Conservation (phyloP, 306 rosid species). For the Cyclanthera cordifolia region DNA sequence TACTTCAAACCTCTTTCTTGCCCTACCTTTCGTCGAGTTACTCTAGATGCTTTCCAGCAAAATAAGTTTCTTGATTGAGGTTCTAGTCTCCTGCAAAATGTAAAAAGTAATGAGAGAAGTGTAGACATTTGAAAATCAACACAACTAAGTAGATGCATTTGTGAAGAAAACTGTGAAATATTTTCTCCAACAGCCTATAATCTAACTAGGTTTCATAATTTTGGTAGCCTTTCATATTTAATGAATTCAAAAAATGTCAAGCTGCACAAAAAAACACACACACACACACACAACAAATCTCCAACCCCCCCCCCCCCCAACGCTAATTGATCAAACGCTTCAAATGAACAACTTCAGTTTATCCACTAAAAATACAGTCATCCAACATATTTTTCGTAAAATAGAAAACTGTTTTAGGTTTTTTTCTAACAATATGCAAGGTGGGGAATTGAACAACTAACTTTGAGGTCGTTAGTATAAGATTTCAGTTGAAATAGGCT, state of each 20-base stretch:
- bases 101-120: not conserved
- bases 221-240: too few species aligned
- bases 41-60: constrained; percentile 85
- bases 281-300: too few species aligned
- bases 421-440: too few species aligned
- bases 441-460: too few species aligned
- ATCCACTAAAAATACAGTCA: not conserved
- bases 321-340: too few species aligned
- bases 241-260: not conserved
- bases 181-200: not conserved
- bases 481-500: too few species aligned
- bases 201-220: too few species aligned
- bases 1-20: not conserved
- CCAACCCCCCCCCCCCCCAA: too few species aligned
- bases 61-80: constrained; percentile 84
- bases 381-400: not conserved
- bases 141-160: constrained; percentile 4
- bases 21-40: constrained; percentile 68
- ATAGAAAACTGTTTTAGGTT: constrained; percentile 1
- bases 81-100: constrained; percentile 65
- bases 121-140: not conserved
- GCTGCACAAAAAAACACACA: not conserved
- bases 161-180: not conserved
- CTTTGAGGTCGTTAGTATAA: too few species aligned
- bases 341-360: too few species aligned